Evolutionary conservation across 1,139 yeast species (phyloP), one percentile per base, ranked within the genome.

Genomic region (Hemisphaericaspora lyxosophila): DNA sequence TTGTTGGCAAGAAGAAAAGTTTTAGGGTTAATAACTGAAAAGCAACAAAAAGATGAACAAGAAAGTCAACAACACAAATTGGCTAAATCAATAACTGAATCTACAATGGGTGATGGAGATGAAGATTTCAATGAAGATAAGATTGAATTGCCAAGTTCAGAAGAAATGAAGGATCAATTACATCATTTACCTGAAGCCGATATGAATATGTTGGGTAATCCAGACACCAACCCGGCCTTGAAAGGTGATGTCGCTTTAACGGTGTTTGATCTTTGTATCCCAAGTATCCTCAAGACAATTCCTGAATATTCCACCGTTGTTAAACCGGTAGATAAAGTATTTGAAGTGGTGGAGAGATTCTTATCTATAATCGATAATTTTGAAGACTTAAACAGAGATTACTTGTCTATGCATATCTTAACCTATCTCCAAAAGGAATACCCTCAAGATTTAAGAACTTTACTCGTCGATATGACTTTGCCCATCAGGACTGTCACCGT

Each of bases 191-290:
- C 97, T 0, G 96, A 88, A 48, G 88, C 90, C 13, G 95, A 89
- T 55, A 75, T 88, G 73, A 82, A 81, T 48, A 82, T 87, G 76
- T 69, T 90, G 47, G 97, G 97, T 26, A 82, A 82, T 48, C 82
- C 85, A 11, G 92, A 85, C 37, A 80, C 88, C 18, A 90, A 89
- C 54, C 96, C 97, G 7, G 97, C 95, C 0, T 70, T 90, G 49
- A 80, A 81, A 51, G 97, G 97, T 41, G 96, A 89, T 55, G 80
- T 90, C 39, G 94, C 94, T 3, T 70, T 89, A 49, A 79, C 95
- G 0, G 78, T 89, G 16, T 89, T 78, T 54, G 96, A 89, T 57
- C 73, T 85, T 31, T 82, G 85, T 33, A 64, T 85, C 40, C 74
- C 78, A 20, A 70, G 80, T 4, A 54, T 83, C 30, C 50, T 64